phyloP scores from a whole-genome alignment of 306 rosid genomes.

The Gastrolobium bilobum region DNA sequence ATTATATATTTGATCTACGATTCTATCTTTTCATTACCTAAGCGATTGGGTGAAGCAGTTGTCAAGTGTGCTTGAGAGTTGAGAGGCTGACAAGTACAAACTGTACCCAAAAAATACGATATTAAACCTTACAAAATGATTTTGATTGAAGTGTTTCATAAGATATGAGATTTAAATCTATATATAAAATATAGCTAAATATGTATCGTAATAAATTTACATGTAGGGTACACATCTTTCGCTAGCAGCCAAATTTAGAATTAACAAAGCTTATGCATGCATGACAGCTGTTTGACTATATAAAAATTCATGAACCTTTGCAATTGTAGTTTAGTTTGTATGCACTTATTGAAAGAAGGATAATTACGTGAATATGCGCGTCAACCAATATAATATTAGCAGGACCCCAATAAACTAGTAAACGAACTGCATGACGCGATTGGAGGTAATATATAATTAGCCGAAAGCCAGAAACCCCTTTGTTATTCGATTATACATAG shows the following conservation, averaged over 20 bases:
- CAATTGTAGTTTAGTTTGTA: neutral
- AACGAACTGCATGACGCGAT: neutral
- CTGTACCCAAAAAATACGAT: neutral
- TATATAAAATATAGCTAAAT: neutral
- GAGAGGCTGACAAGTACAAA: neutral
- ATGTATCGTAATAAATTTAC: neutral
- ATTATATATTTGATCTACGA: neutral
- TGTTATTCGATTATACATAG: neutral
- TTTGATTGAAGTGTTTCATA: conserved; percentile 24
- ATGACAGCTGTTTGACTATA: conserved; percentile 58
- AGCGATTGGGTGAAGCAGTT: conserved; percentile 1
- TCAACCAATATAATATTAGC: conserved; percentile 29
- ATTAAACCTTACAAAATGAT: conserved; percentile 6
- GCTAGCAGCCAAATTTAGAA: neutral
- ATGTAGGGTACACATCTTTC: neutral
- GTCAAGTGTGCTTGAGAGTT: conserved; percentile 4
- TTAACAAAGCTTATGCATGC: conserved; percentile 39
- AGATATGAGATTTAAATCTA: neutral
- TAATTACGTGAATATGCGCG: conserved; percentile 44
- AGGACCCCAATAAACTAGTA: neutral
- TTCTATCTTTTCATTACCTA: conserved; percentile 14
- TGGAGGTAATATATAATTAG: neutral
- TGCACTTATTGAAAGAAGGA: neutral
- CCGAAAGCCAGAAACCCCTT: neutral
- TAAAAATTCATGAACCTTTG: conserved; percentile 27